Conservation (phyloP, 164 flowering plant genomes). For the Piper longum region DNA sequence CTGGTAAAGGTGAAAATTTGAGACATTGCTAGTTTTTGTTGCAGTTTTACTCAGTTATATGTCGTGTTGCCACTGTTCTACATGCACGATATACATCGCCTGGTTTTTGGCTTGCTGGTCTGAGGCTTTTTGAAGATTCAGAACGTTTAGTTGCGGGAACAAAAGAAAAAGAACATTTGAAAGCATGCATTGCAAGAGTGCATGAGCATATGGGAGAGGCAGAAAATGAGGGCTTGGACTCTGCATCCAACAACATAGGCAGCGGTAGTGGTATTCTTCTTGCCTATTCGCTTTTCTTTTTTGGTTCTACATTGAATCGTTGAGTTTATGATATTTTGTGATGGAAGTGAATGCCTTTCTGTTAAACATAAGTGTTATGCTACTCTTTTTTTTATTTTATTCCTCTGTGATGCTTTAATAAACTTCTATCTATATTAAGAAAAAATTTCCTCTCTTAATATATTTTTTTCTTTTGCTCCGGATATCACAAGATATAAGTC, state of each 20-base stretch:
- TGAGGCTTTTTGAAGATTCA: conserved; percentile 51
- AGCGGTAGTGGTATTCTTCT: conserved; percentile 38
- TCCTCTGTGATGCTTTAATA: background rate
- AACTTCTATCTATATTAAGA: no score
- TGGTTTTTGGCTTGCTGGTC: conserved; percentile 66
- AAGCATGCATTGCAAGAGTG: conserved; percentile 45
- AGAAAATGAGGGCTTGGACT: conserved; percentile 22
- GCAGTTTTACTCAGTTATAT: conserved; percentile 67
- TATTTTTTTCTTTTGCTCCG: background rate
- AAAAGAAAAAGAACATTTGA: conserved; percentile 52
- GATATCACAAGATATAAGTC: no score
- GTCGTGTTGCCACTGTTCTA: conserved; percentile 64
- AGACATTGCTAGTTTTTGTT: background rate
- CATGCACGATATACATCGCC: conserved; percentile 63
- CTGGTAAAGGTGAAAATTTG: background rate
- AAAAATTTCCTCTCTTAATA: background rate
- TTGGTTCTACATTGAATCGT: background rate
- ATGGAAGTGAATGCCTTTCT: background rate
- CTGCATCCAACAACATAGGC: conserved; percentile 10
- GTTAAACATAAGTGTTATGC: background rate
- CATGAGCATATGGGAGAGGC: conserved; percentile 37
- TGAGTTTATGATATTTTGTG: background rate
- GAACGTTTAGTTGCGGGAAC: conserved; percentile 28
- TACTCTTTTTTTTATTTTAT: background rate
- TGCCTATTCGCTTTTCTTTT: background rate